These are phyloP conservation scores for Tripterygium wilfordii DNA, from an alignment of 177 flowering plant species.

Conservation along the genomic window DNA sequence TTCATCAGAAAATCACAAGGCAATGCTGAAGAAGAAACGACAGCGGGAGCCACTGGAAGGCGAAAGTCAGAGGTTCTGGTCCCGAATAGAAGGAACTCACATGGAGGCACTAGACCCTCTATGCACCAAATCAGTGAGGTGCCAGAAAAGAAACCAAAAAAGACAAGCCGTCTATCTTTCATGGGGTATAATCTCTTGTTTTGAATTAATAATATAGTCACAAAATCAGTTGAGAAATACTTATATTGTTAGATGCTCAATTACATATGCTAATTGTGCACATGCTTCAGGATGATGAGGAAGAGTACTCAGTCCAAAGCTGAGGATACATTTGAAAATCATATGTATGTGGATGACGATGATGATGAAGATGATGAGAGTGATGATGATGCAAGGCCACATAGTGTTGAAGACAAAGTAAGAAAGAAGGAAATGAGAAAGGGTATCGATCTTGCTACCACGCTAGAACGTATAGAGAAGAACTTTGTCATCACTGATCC, in stretches of 20 bases:
- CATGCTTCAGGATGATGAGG: conserved; percentile 39
- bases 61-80: conserved; percentile 45
- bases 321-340: conserved; percentile 25
- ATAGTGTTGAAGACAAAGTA: conserved; percentile 65
- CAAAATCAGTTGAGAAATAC: too few species aligned
- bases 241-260: too few species aligned
- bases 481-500: conserved; percentile 98
- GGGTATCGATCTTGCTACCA: conserved; percentile 97
- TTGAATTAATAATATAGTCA: too few species aligned
- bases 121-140: conserved; percentile 61
- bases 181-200: conserved; percentile 49
- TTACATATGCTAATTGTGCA: too few species aligned
- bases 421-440: conserved; percentile 83
- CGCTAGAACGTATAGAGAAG: conserved; percentile 97
- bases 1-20: conserved; percentile 57
- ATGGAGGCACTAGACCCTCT: conserved; percentile 29
- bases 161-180: conserved; percentile 61
- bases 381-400: conserved; percentile 56
- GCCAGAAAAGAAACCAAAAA: conserved; percentile 67
- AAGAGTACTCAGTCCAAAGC: conserved; percentile 33
- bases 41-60: conserved; percentile 20
- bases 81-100: conserved; percentile 53
- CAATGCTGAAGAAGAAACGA: conserved; percentile 23
- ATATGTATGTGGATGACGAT: conserved; percentile 12
- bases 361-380: conserved; percentile 27